A percentile compares a stretch with the other conserved stretches of the same genome.
phyloP scores from a whole-genome alignment of 768 basidiomycete species.

The Hericium coralloides region DNA sequence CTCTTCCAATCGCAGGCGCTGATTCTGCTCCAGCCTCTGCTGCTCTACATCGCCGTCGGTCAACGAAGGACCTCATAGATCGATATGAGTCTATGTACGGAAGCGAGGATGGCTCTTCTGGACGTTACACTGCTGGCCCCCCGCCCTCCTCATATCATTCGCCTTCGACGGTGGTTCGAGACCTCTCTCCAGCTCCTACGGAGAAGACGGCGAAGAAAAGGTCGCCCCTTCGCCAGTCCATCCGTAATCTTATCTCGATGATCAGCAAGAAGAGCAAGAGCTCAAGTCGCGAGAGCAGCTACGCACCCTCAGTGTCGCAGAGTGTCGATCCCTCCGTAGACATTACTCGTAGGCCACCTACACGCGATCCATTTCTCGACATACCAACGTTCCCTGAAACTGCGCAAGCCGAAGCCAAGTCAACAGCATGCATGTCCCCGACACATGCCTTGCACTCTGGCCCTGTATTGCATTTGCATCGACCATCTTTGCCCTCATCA shows the following conservation, averaged over 20 bases:
- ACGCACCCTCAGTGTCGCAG: constrained; percentile 1
- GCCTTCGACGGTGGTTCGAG: not conserved
- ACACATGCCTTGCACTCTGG: constrained; percentile 22
- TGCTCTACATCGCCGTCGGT: constrained; percentile 6
- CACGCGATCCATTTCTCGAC: not conserved
- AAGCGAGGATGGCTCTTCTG: constrained; percentile 1
- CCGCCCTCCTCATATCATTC: constrained; percentile 8
- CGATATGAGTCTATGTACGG: constrained; percentile 39
- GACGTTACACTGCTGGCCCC: constrained; percentile 12
- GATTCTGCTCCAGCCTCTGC: not conserved
- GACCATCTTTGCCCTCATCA: constrained; percentile 14
- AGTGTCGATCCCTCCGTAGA: not conserved
- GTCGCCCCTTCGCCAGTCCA: constrained; percentile 54
- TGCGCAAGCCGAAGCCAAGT: not conserved
- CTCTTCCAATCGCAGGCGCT: constrained; percentile 3
- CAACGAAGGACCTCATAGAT: constrained; percentile 45
- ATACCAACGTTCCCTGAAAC: not conserved
- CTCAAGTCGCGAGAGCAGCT: constrained; percentile 16
- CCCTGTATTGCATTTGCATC: constrained; percentile 42
- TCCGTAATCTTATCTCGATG: constrained; percentile 53
- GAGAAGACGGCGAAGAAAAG: constrained; percentile 33
- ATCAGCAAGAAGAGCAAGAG: constrained; percentile 40
- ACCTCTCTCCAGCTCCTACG: constrained; percentile 13
- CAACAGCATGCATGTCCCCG: constrained; percentile 14
- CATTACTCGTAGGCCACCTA: not conserved